phyloP scores from a whole-genome alignment of 768 basidiomycete genomes.

The Suillus variegatus region DNA sequence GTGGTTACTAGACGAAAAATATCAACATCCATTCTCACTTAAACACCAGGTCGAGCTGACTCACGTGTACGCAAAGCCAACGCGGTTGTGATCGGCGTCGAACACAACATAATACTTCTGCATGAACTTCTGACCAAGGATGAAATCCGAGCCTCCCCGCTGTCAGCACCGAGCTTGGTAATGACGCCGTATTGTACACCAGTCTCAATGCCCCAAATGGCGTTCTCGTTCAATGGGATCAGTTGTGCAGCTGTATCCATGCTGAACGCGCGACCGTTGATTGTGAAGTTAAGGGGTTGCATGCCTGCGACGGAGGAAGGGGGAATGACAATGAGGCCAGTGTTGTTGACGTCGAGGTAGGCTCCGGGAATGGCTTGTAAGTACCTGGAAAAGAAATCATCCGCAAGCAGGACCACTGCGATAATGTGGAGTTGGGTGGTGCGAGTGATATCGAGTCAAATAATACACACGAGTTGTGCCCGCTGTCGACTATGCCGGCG shows the following conservation, averaged over 20 bases:
- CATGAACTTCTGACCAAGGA: conserved; percentile 20
- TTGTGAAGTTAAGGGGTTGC: conserved; percentile 17
- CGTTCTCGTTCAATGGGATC: conserved; percentile 19
- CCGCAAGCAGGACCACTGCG: conserved; percentile 25
- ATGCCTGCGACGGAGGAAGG: conserved; percentile 16
- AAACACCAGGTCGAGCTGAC: neutral
- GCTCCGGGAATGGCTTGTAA: conserved; percentile 18
- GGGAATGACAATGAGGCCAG: conserved; percentile 21
- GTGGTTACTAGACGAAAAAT: neutral
- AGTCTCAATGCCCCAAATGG: conserved; percentile 12
- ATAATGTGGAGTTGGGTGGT: neutral
- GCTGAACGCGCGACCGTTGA: conserved; percentile 11
- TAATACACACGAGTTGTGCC: conserved; percentile 25
- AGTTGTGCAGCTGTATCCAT: conserved; percentile 25
- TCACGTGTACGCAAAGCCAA: conserved; percentile 8
- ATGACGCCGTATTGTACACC: conserved; percentile 17
- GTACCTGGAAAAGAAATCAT: conserved; percentile 21
- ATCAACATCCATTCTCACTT: neutral
- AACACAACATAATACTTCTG: conserved; percentile 19
- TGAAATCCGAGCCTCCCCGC: conserved; percentile 16
- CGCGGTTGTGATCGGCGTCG: neutral
- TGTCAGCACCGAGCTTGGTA: conserved; percentile 1
- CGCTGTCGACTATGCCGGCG: conserved; percentile 31
- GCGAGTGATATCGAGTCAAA: neutral
- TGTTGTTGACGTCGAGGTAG: neutral